Conservation (phyloP, 306 rosid genomes). For the Astragalus membranaceus region DNA sequence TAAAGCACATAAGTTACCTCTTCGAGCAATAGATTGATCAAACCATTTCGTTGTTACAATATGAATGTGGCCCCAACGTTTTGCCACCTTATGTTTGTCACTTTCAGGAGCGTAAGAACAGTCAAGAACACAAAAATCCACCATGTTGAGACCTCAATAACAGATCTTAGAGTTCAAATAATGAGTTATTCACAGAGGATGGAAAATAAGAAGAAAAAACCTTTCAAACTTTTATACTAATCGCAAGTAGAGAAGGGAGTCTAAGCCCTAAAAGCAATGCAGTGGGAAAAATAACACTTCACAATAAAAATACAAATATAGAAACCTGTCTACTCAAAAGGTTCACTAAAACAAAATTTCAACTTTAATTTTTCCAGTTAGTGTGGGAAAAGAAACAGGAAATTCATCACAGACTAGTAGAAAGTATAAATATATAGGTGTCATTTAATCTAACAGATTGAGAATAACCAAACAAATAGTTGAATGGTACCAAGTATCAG, state of each 20-base stretch:
- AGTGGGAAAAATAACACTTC: background rate
- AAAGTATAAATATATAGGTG: background rate
- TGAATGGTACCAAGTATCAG: background rate
- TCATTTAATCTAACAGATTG: background rate
- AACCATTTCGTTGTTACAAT: conserved; percentile 86
- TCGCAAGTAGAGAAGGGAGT: background rate
- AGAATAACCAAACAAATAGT: background rate
- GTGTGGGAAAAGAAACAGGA: background rate
- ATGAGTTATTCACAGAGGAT: background rate
- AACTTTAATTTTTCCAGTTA: background rate
- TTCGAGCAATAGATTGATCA: conserved; percentile 70
- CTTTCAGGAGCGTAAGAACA: conserved; percentile 82
- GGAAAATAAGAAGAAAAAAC: background rate
- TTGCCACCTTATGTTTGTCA: conserved; percentile 89
- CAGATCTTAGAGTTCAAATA: background rate
- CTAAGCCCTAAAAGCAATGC: background rate
- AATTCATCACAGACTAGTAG: background rate
- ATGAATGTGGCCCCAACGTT: conserved; percentile 68
- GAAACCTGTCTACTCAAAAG: background rate
- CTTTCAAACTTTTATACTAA: conserved; percentile 7
- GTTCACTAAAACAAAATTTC: background rate
- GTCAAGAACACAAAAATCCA: conserved; percentile 57
- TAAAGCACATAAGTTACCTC: conserved; percentile 44
- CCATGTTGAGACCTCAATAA: conserved; percentile 2
- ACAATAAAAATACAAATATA: background rate